Percentiles rank a stretch among this genome's conserved stretches.
Conservation (phyloP, 2,329 filamentous ascomycete species). For the Paraconiothyrium brasiliense region DNA sequence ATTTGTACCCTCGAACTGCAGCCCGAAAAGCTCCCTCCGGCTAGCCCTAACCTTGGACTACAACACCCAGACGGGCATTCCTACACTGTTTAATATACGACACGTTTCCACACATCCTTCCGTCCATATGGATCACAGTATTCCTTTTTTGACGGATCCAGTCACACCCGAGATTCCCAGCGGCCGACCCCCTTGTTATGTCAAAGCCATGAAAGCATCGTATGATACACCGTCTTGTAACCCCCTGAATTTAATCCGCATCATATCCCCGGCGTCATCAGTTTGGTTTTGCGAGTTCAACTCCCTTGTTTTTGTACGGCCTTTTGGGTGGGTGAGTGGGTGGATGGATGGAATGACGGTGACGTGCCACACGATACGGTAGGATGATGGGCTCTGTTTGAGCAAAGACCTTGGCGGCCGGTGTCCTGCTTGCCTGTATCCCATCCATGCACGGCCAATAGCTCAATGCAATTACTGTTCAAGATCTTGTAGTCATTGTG, state of each 20-base stretch:
- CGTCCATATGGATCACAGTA: slow-evolving; percentile 25
- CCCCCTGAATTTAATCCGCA: slow-evolving; percentile 47
- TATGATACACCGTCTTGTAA: slow-evolving; percentile 56
- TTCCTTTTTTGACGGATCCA: slow-evolving; percentile 16
- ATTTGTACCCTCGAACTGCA: slow-evolving; percentile 6
- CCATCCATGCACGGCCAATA: slow-evolving; percentile 27
- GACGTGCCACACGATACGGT: slow-evolving; percentile 30
- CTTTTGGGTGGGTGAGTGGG: slow-evolving; percentile 29
- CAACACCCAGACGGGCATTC: slow-evolving; percentile 25
- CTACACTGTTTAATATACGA: slow-evolving; percentile 40
- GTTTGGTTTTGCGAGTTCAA: slow-evolving; percentile 32
- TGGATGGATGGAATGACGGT: slow-evolving; percentile 31
- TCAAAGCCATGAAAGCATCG: slow-evolving; percentile 48
- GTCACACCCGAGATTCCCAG: slow-evolving; percentile 21
- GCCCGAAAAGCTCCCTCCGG: slow-evolving; percentile 23
- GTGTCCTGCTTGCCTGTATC: slow-evolving; percentile 19
- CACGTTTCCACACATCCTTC: slow-evolving; percentile 29
- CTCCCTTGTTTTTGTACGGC: slow-evolving; percentile 30
- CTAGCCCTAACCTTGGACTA: slow-evolving; percentile 23
- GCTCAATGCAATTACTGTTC: slow-evolving; percentile 37
- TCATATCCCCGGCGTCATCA: slow-evolving; percentile 54
- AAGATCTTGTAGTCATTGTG: slow-evolving; percentile 11
- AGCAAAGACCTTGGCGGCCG: slow-evolving; percentile 25
- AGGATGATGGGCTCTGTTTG: slow-evolving; percentile 26
- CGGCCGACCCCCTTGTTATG: slow-evolving; percentile 43